Conservation (phyloP, 176 grass and related monocot genomes). For the sorghum (Sorghum bicolor) region DNA sequence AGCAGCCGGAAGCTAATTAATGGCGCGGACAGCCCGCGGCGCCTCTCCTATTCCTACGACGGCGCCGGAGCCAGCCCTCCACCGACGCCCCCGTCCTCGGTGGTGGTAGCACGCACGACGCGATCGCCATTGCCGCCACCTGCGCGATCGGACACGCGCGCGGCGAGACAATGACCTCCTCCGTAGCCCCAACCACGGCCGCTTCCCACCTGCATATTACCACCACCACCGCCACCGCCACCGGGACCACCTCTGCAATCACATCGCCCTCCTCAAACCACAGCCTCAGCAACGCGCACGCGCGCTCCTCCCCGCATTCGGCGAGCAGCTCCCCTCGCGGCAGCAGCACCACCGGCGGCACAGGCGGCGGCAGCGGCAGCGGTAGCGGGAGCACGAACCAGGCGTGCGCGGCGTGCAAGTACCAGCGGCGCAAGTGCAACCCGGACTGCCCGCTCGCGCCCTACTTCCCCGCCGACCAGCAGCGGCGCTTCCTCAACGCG, state of each 20-base stretch:
- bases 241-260: neutral
- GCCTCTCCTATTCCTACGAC: slow-evolving; percentile 60
- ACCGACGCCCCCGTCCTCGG: slow-evolving; percentile 43
- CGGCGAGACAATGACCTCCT: slow-evolving; percentile 16
- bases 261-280: neutral
- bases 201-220: slow-evolving; percentile 25
- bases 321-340: slow-evolving; percentile 3
- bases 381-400: slow-evolving; percentile 5
- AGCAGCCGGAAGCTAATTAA: neutral
- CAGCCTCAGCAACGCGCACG: neutral
- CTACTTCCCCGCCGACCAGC: slow-evolving; percentile 73
- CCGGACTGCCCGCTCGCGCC: slow-evolving; percentile 52
- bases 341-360: neutral
- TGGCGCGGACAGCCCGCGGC: slow-evolving; percentile 22
- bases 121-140: slow-evolving; percentile 26
- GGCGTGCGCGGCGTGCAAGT: slow-evolving; percentile 76
- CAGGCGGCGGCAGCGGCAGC: neutral
- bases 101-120: neutral
- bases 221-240: neutral
- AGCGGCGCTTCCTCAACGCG: slow-evolving; percentile 57
- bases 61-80: slow-evolving; percentile 35
- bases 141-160: neutral
- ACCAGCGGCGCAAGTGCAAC: slow-evolving; percentile 70
- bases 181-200: slow-evolving; percentile 10
- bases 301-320: neutral